A percentile compares a stretch with the other conserved stretches of the same genome.
phyloP scores from a whole-genome alignment of 108 stramenopile species.

The Skeletonema grethae region DNA sequence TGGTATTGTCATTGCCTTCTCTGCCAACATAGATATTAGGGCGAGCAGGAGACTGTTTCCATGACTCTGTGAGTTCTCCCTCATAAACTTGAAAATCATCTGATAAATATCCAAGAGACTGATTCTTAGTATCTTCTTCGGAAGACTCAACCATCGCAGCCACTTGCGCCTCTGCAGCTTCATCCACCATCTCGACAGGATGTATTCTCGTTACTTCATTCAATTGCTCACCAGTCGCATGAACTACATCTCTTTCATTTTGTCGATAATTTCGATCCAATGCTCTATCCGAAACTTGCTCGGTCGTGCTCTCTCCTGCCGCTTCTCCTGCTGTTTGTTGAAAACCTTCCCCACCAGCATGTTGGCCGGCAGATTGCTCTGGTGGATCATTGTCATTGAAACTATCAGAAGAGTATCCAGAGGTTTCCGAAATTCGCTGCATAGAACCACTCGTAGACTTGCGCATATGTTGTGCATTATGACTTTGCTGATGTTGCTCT shows the following conservation, averaged over 20 bases:
- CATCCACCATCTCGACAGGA: background rate
- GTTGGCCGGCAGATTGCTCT: background rate
- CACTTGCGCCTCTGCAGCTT: background rate
- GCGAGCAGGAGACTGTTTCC: background rate
- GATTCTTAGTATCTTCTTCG: background rate
- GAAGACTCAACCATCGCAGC: background rate
- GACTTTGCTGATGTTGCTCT: background rate
- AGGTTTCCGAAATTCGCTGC: background rate
- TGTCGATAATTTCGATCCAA: background rate
- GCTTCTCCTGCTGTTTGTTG: slow-evolving; percentile 3
- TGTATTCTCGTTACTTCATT: background rate
- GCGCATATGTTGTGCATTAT: background rate
- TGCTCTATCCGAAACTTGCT: background rate
- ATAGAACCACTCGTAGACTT: background rate
- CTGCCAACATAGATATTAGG: no score
- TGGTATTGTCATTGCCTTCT: background rate
- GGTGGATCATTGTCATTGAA: background rate
- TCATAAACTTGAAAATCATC: background rate
- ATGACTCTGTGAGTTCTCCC: background rate
- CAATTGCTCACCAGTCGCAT: background rate
- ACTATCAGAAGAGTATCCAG: background rate
- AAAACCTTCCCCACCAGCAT: slow-evolving; percentile 2
- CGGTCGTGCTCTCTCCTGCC: background rate
- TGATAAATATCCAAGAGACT: background rate
- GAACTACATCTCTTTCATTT: background rate